Evolutionary conservation across 1,284 basidiomycete species (phyloP).

Genomic region (Phaffia rhodozyma): DNA sequence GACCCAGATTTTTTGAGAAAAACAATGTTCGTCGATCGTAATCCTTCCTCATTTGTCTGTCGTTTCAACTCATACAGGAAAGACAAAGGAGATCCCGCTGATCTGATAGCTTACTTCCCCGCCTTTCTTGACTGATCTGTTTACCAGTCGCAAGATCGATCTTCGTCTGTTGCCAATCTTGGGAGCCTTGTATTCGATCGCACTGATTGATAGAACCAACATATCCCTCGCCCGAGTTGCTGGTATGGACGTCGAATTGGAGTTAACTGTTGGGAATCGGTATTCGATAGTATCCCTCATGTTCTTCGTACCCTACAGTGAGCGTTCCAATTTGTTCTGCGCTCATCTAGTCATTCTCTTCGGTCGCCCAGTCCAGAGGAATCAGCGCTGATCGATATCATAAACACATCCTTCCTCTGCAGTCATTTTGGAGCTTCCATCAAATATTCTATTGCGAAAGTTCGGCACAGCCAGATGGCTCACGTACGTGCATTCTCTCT

Average conservation of each 20-base stretch:
- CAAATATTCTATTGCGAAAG: slow-evolving; percentile 30
- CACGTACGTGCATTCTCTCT: neutral
- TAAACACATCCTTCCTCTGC: neutral
- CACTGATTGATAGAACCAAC: slow-evolving; percentile 32
- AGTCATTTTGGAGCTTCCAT: slow-evolving; percentile 21
- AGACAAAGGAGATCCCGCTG: no score
- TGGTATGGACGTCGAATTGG: slow-evolving; percentile 27
- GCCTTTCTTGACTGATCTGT: no score
- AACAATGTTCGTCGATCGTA: no score
- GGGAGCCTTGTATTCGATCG: slow-evolving; percentile 31
- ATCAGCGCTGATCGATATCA: no score
- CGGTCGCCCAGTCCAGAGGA: neutral
- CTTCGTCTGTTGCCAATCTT: slow-evolving; percentile 32
- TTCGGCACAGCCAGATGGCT: slow-evolving; percentile 34
- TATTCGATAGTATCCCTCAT: slow-evolving; percentile 32
- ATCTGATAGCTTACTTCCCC: no score
- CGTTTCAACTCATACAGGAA: no score
- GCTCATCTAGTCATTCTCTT: slow-evolving; percentile 29
- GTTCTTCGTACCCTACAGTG: slow-evolving; percentile 32
- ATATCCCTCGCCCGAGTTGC: slow-evolving; percentile 29
- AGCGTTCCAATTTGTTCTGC: slow-evolving; percentile 1
- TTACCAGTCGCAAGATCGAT: slow-evolving; percentile 24
- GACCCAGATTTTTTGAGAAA: no score
- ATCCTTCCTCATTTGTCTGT: no score
- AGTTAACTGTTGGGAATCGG: slow-evolving; percentile 30